phyloP scores from a whole-genome alignment of 352 stramenopile species.

The Hyaloperonospora brassicae region DNA sequence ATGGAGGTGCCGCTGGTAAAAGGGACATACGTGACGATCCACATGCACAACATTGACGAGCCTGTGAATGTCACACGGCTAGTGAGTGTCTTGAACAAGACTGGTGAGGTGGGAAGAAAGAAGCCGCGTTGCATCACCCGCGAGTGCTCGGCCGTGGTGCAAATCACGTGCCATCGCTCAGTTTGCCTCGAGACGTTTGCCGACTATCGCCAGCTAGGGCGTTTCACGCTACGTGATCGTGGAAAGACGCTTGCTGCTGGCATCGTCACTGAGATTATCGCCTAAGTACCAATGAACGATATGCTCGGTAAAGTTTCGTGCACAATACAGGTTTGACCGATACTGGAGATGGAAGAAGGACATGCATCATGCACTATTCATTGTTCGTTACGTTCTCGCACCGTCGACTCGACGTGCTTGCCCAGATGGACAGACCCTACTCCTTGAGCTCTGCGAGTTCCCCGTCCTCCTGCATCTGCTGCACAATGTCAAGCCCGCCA shows the following conservation, averaged over 20 bases:
- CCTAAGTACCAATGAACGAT: conserved; percentile 22
- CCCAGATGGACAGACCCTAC: conserved; percentile 18
- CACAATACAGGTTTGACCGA: conserved; percentile 12
- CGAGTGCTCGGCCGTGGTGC: conserved; percentile 73
- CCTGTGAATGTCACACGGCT: conserved; percentile 73
- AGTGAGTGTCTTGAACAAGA: conserved; percentile 66
- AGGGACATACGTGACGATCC: conserved; percentile 72
- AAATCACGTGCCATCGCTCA: conserved; percentile 68
- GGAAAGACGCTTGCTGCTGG: conserved; percentile 77
- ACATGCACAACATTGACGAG: conserved; percentile 85
- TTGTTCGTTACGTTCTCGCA: background rate
- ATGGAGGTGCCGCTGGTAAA: conserved; percentile 83
- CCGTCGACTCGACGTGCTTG: background rate
- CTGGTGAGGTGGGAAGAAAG: conserved; percentile 70
- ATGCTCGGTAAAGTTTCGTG: conserved; percentile 2
- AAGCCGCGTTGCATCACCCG: conserved; percentile 82
- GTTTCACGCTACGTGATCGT: conserved; percentile 78
- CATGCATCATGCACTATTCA: no score
- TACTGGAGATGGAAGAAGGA: background rate
- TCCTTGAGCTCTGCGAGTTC: conserved; percentile 77
- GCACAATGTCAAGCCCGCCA: conserved; percentile 96
- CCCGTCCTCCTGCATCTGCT: conserved; percentile 90
- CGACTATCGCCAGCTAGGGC: conserved; percentile 69
- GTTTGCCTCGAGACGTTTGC: conserved; percentile 79
- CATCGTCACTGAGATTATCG: conserved; percentile 77